Base-by-base conservation (phyloP, 1,284 basidiomycete genomes). In the Pascua guehoae region DNA sequence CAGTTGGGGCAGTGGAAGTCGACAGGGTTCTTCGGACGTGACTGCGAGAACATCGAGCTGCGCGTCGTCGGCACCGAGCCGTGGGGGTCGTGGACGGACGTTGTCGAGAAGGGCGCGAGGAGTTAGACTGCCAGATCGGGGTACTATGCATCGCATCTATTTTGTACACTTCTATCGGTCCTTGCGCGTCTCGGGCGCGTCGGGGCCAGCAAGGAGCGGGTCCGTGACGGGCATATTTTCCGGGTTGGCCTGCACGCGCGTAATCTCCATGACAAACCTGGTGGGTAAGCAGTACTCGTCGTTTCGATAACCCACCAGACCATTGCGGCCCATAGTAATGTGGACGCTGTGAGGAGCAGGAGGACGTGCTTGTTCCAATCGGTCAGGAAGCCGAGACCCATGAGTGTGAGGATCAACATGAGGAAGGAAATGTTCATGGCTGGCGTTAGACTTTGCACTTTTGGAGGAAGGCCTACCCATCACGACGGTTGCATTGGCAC, bases 361-460 rank as follows among this genome's bases (percentile, higher is more conserved):
- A 77, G 50, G 48, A 76, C 74, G 52, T 75, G 71, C 48, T 60
- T 61, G 62, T 74, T 74, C 70, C 70, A 74, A 10, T 57, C 43
- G 10, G 74, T 74, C n/a, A 77, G 50, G 54, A 67, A 64, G 5
- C 66, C 71, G 18, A 75, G 63, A 12, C 57, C 70, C 59, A 74
- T 63, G n/a, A 77, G 65, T 1, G 67, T 67, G 24, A 77, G 43
- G 41, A 74, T 54, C 39, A 77, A 69, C 39, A 74, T 56, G 61
- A 76, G 71, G 68, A 77, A 77, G 4, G 68, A 74, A 11, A 73
- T 55, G 59, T 77, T 77, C 74, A 76, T 77, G 0, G 74, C 74
- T 75, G 54, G n/a, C 0, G 8, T 4, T 44, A 56, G 18, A 60
- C 47, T 14, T n/a, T 1, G 16, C 24, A 1, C 14, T 16, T 15